Evolutionary conservation across 768 basidiomycete species (phyloP), one percentile per base, ranked within the genome.

Genomic region (Rhizopogon vesiculosus): DNA sequence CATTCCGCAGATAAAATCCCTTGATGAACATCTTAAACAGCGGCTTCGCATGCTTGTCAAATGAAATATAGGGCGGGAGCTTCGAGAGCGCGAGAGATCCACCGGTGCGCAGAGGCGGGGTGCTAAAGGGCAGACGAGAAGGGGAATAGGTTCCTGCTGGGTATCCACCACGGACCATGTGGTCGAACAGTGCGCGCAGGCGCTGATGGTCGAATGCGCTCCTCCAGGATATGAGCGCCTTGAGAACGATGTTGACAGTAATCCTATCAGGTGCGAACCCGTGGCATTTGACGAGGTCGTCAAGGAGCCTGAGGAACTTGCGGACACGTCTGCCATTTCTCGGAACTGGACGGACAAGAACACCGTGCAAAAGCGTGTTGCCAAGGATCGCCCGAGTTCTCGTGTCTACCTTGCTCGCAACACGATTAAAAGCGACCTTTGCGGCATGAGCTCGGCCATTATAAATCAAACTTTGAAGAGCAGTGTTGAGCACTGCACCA

Each of bases 11-110:
- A 64, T 81, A 78, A 59, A 91, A 78, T 13, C 82, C 83, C 62
- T 78, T 83, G 62, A 87, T 80, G 68, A 91, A 84, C 81, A 84
- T 84, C 73, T 78, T 85, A 67, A 85, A 86, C 68, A 91, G 63
- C 42, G 89, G 89, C 55, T 75, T 72, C n/a, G 83, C 75, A 64
- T 90, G 86, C 54, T 71, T 75, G 55, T 75, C 72, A 53, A 84
- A 86, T 3, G 78, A 81, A 53, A 86, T 73, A 19, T 71, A 69
- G 41, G 73, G 53, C n/a, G 72, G 56, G 18, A 80, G 64, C 40
- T 68, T 66, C 9, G 78, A 71, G n/a, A 79, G 42, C n/a, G 63
- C 52, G 16, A 77, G 44, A 3, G 53, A 54, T 38, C 44, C 45
- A 46, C 42, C 40, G n/a, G 49, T 33, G 15, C 42, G 56, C 22